Evolutionary conservation across 371 early-diverging fungal species (phyloP).

Genomic region (Apophysomyces ossiformis): DNA sequence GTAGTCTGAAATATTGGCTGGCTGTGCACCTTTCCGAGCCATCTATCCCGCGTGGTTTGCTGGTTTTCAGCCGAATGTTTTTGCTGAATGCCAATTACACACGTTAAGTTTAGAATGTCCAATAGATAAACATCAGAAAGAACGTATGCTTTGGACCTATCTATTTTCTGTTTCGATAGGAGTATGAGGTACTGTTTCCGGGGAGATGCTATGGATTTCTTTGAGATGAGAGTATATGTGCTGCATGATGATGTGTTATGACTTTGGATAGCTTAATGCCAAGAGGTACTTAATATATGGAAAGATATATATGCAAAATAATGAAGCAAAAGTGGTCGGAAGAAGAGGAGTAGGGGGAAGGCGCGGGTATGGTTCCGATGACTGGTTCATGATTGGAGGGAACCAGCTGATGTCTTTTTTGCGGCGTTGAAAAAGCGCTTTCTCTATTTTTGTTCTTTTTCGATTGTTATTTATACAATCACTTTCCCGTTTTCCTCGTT

Average conservation of each 20-base stretch:
- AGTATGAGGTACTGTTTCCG: background rate
- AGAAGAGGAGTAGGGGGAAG: background rate
- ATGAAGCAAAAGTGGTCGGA: conserved; percentile 9
- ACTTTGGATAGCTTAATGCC: background rate
- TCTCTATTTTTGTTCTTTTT: conserved; percentile 3
- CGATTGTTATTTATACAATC: background rate
- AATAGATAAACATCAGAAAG: conserved; percentile 18
- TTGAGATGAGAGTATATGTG: background rate
- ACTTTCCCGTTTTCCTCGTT: background rate
- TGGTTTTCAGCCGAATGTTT: conserved; percentile 68
- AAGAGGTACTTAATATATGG: background rate
- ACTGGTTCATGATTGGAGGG: background rate
- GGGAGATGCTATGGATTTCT: background rate
- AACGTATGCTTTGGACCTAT: background rate
- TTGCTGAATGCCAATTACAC: conserved; percentile 59
- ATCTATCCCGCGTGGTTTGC: conserved; percentile 50
- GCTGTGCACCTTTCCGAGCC: conserved; percentile 41
- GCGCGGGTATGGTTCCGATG: conserved; percentile 1
- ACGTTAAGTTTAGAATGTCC: no score
- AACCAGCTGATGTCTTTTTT: background rate
- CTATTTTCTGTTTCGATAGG: background rate
- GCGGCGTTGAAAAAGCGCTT: conserved; percentile 3
- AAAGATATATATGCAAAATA: conserved; percentile 2
- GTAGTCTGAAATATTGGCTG: conserved; percentile 63
- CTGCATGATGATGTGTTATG: background rate